Conservation (phyloP, 305 asterid genomes). For the Stenogyne calaminthoides region DNA sequence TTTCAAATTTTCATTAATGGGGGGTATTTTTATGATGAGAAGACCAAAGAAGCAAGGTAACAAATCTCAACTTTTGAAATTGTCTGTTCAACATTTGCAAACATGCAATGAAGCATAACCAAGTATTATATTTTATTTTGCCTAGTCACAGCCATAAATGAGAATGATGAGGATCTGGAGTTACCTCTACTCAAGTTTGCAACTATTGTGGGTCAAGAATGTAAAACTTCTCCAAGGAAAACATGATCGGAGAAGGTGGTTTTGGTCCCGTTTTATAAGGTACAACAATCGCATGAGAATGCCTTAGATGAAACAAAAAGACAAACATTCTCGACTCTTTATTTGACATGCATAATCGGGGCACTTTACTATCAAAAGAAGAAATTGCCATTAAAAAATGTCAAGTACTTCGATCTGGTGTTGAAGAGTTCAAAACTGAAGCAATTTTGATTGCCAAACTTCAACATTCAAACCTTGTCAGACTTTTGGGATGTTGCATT, state of each 20-base stretch:
- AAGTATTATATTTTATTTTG: neutral
- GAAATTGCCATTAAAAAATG: slow-evolving; percentile 32
- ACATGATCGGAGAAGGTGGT: slow-evolving; percentile 25
- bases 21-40: neutral
- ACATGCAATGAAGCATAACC: neutral
- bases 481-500: slow-evolving; percentile 41
- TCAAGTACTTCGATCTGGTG: slow-evolving; percentile 23
- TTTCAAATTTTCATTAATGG: slow-evolving; percentile 9
- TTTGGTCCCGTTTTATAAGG: slow-evolving; percentile 13
- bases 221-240: slow-evolving; percentile 32
- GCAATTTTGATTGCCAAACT: too few species aligned
- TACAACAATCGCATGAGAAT: neutral
- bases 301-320: neutral
- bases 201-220: slow-evolving; percentile 15
- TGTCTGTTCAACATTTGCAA: neutral
- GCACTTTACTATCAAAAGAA: slow-evolving; percentile 17
- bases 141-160: neutral
- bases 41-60: slow-evolving; percentile 11
- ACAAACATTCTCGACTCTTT: too few species aligned
- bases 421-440: neutral
- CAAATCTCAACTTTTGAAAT: neutral
- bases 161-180: neutral
- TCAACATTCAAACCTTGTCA: slow-evolving; percentile 29
- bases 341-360: slow-evolving; percentile 24
- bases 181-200: slow-evolving; percentile 2